phyloP scores from a whole-genome alignment of 2,329 filamentous ascomycete species.

The Penicillium sp. region DNA sequence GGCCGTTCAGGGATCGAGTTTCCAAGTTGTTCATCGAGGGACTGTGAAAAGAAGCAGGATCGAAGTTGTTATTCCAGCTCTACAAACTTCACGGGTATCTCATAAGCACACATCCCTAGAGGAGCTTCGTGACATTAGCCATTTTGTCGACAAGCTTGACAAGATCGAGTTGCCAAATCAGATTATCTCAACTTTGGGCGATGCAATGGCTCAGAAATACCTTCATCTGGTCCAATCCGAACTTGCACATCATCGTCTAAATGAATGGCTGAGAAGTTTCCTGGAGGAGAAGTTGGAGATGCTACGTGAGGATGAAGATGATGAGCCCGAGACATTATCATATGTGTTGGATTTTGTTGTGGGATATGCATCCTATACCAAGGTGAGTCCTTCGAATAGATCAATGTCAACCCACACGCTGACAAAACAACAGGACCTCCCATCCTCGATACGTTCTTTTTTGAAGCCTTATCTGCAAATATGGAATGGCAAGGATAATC shows the following conservation, averaged over 20 bases:
- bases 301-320: constrained; percentile 47
- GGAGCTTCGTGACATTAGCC: constrained; percentile 69
- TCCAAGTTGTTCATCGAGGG: constrained; percentile 61
- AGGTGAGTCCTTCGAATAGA: constrained; percentile 26
- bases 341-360: constrained; percentile 36
- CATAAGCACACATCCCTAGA: constrained; percentile 62
- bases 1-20: constrained; percentile 52
- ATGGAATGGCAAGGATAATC: constrained; percentile 63
- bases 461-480: constrained; percentile 52
- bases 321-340: constrained; percentile 35
- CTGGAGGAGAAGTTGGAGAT: constrained; percentile 38
- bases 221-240: constrained; percentile 65
- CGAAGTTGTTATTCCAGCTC: constrained; percentile 59
- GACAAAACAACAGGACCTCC: constrained; percentile 29
- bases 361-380: constrained; percentile 38
- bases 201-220: constrained; percentile 74
- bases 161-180: constrained; percentile 80
- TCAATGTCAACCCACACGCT: neutral
- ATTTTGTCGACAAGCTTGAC: constrained; percentile 71
- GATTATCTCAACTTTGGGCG: constrained; percentile 70
- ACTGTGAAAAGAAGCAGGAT: constrained; percentile 50
- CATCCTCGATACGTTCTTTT: constrained; percentile 34
- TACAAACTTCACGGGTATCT: constrained; percentile 71
- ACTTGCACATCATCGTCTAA: constrained; percentile 40
- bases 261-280: constrained; percentile 42